Evolutionary conservation across 805 yeast genomes (phyloP).

Genomic region (Lipomyces yamanashiensis): DNA sequence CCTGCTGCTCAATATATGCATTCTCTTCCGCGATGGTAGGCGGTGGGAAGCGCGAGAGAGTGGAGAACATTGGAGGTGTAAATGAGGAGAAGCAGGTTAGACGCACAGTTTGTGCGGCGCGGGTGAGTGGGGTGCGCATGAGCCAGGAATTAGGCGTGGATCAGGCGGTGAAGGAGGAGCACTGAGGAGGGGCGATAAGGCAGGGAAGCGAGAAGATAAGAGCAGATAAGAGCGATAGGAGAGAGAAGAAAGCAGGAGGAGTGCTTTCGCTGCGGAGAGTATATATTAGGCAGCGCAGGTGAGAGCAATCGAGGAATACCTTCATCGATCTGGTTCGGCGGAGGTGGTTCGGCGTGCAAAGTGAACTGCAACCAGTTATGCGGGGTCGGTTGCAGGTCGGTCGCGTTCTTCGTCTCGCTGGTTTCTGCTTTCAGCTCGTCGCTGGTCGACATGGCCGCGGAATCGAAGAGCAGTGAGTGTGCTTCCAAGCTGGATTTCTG

Average conservation of each 20-base stretch:
- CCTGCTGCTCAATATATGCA: conserved; percentile 44
- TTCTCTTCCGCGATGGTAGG: conserved; percentile 46
- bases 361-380: not conserved
- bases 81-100: no score
- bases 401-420: not conserved
- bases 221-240: no score
- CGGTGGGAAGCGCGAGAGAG: conserved; percentile 44
- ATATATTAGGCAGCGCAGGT: no score
- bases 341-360: not conserved
- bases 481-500: not conserved
- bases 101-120: conserved; percentile 2
- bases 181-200: no score
- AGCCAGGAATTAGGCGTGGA: no score
- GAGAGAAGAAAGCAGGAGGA: no score
- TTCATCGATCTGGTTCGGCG: not conserved
- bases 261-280: no score
- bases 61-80: not conserved
- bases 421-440: not conserved
- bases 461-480: not conserved
- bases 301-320: no score
- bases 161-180: no score
- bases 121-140: not conserved
- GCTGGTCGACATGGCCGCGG: not conserved
- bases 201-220: no score
- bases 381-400: conserved; percentile 3